These are phyloP conservation scores for Penicillium thymicola DNA, from an alignment of 2,329 filamentous ascomycete genomes.

Conservation along the genomic window DNA sequence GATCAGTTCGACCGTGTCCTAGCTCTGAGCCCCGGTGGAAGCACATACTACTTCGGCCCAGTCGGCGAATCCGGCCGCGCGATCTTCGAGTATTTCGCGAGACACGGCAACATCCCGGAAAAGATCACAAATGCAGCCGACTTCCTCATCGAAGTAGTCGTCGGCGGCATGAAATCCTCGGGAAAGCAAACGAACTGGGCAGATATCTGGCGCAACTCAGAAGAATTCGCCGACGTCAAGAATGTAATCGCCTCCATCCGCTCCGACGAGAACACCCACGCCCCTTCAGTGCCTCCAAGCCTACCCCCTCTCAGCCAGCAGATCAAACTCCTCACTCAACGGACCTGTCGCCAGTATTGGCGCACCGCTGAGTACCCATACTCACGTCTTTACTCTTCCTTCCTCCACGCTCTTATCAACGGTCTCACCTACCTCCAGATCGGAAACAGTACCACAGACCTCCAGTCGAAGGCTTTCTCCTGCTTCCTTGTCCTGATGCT, in stretches of 20 bases:
- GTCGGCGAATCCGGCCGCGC: conserved; percentile 61
- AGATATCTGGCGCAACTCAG: conserved; percentile 62
- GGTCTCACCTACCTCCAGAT: conserved; percentile 70
- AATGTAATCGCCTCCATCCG: conserved; percentile 61
- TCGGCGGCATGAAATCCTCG: conserved; percentile 50
- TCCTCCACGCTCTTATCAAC: conserved; percentile 68
- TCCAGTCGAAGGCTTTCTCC: conserved; percentile 69
- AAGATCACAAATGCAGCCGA: conserved; percentile 60
- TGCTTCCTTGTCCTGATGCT: conserved; percentile 60
- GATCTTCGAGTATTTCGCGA: conserved; percentile 62
- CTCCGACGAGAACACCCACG: conserved; percentile 41
- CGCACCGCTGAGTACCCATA: conserved; percentile 70
- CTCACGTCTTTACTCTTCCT: conserved; percentile 66
- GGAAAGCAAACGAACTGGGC: conserved; percentile 61
- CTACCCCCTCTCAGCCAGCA: conserved; percentile 52
- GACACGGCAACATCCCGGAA: conserved; percentile 59
- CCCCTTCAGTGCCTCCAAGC: conserved; percentile 43
- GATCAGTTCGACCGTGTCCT: conserved; percentile 66
- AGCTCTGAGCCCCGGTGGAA: conserved; percentile 62
- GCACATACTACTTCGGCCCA: conserved; percentile 66
- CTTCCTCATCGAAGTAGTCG: conserved; percentile 59
- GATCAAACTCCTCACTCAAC: conserved; percentile 62
- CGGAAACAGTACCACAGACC: conserved; percentile 60
- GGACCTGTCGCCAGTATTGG: conserved; percentile 68
- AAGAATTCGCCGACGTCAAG: conserved; percentile 55